A percentile compares a stretch with the other conserved stretches of the same genome.
phyloP scores from a whole-genome alignment of 2,329 filamentous ascomycete species.

The Fusarium tanahbumbuense region DNA sequence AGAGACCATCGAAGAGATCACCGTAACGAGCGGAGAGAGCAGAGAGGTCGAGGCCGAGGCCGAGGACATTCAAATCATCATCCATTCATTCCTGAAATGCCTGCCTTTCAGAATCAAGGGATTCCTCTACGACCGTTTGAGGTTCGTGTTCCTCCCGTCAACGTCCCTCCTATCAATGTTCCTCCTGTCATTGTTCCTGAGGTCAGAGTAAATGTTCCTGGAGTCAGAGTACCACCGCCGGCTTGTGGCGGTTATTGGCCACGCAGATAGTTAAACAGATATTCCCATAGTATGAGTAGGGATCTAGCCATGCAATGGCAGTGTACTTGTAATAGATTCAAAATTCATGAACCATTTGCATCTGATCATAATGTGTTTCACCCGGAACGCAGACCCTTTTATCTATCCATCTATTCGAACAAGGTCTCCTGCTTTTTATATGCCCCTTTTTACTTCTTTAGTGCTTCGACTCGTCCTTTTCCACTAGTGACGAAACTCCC shows the following conservation, averaged over 20 bases:
- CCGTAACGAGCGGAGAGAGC: constrained; percentile 7
- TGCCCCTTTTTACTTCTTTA: background rate
- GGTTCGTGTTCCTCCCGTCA: constrained; percentile 8
- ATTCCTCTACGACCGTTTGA: constrained; percentile 6
- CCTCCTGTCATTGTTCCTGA: background rate
- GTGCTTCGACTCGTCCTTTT: constrained; percentile 70
- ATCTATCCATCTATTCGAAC: constrained; percentile 45
- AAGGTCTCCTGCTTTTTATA: constrained; percentile 2
- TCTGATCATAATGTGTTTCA: constrained; percentile 28
- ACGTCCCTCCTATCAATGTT: constrained; percentile 8
- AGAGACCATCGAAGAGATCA: constrained; percentile 47
- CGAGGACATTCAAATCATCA: constrained; percentile 16
- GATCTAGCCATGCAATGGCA: background rate
- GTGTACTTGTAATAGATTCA: background rate
- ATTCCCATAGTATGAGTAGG: background rate
- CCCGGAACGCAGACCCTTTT: constrained; percentile 31
- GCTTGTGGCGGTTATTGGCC: constrained; percentile 12
- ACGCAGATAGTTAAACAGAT: constrained; percentile 15
- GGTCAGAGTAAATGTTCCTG: background rate
- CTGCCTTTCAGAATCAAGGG: constrained; percentile 13
- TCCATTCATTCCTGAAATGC: constrained; percentile 9
- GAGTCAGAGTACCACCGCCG: constrained; percentile 9
- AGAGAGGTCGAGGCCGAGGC: constrained; percentile 17
- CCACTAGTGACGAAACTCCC: constrained; percentile 82
- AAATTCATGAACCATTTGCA: constrained; percentile 1